Base-by-base conservation (phyloP, 2,329 filamentous ascomycete species). In the Seiridium unicorne region DNA sequence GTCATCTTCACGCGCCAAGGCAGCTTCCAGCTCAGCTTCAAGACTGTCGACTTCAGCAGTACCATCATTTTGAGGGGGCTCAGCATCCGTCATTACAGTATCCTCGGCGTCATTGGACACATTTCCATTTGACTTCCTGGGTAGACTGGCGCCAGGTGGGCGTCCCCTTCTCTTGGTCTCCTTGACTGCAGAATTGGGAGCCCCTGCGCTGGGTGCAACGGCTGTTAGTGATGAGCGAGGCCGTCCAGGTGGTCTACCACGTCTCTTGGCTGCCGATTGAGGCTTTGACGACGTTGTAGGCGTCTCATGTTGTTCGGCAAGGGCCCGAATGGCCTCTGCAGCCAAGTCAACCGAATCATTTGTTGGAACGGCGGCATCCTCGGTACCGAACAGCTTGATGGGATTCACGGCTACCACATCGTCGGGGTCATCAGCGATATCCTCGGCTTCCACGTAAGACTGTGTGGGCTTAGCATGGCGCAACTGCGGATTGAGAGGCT, bases 401-500 rank as follows among this genome's bases (percentile, higher is more conserved):
- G 46, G 35, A n/a, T 64, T 66, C 10, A 66, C 67, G 46, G 57
- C 64, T 51, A 76, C 59, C n/a, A 72, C 64, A 42, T 79, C 76
- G 9, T 80, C 72, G 13, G 78, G 78, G 38, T 83, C 80, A 3
- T 78, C 76, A 6, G 73, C 72, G 31, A 76, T 76, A 7, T 84
- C 77, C 36, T 81, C 81, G 1, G 75, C 68, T 54, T 84, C 82
- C 3, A 79, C 71, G 58, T 85, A 86, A 1, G 82, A 84, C 36
- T 76, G 64, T 64, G 71, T 78, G 5, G 83, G 83, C 63, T 79
- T 83, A 7, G 83, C 81, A 61, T 84, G 82, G 31, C 83, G 77
- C 26, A 85, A 72, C 9, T 74, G 71, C 31, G 82, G 82, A 38
- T 81, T 74, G 18, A 84, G 79, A 2, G 77, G 75, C 51, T 81